Base-by-base conservation (phyloP, 2,329 filamentous ascomycete species). In the Berkeleyomyces basicola region DNA sequence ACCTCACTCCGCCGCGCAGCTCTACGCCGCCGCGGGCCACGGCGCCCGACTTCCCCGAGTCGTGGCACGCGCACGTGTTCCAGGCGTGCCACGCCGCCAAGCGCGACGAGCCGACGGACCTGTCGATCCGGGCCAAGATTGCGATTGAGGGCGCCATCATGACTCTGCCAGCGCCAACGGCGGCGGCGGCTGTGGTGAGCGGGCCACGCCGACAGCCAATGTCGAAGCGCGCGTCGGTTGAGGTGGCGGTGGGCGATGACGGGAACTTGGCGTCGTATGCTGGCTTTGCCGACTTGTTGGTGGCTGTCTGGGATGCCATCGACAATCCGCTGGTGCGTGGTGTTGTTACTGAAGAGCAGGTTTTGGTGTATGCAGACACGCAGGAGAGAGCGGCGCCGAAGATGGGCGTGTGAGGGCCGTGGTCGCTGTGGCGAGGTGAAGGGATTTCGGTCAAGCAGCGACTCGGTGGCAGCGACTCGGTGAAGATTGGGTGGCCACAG, bases 291-390 rank as follows among this genome's bases (percentile, higher is more conserved):
- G 58, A 59, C 23, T 31, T 63, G 11, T 47, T 63, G 2, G 57
- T 63, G 31, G 58, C 46, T 3, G 47, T 63, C 39, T 63, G 57
- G 57, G 58, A 55, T 7, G 62, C 58, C n/a, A 60, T 63, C 23
- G 62, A 63, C n/a, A 59, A 63, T 33, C 62, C 62, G 7, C 42
- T 63, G 16, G 62, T 63, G 2, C n/a, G 62, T 10, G 57, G 62
- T 10, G 62, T 63, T 4, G 57, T 63, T 5, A 63, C 62, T 4
- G 62, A 63, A 39, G 62, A 63, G n/a, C 46, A 63, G 57, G 53
- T 46, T 23, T 36, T 46, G 31, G 58, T 59, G 23, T 59, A 59
- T 36, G 31, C 42, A 7, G 58, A 59, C n/a, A 46, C 31, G 7
- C 42, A 59, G n/a, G 44, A 59, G 43, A 44, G 58, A n/a, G 43